Conservation (phyloP, 1,284 basidiomycete species). For the Tylopilus microsporus region DNA sequence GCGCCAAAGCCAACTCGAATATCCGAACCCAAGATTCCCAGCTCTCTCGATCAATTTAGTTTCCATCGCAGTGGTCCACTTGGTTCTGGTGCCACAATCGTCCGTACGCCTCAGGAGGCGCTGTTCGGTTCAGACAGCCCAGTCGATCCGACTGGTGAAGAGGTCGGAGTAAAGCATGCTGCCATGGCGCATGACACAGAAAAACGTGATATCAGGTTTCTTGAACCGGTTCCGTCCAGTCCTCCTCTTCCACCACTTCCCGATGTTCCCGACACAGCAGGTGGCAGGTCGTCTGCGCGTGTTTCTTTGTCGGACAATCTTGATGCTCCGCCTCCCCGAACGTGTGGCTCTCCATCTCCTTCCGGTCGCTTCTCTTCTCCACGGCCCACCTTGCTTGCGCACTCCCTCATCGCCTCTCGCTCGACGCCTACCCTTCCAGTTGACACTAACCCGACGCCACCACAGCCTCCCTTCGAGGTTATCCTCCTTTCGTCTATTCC, state of each 20-base stretch:
- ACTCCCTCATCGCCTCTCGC: conserved; percentile 38
- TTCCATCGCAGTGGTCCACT: conserved; percentile 46
- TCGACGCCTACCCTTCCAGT: conserved; percentile 38
- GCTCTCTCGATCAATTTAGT: conserved; percentile 43
- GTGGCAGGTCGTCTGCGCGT: conserved; percentile 22
- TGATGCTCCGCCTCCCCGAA: conserved; percentile 30
- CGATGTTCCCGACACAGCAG: conserved; percentile 10
- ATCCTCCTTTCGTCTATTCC: conserved; percentile 62
- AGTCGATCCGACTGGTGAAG: conserved; percentile 8
- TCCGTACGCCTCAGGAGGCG: conserved; percentile 72
- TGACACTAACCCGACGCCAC: conserved; percentile 33
- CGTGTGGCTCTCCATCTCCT: conserved; percentile 35
- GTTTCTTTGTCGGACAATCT: conserved; percentile 19
- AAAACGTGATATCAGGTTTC: conserved; percentile 27
- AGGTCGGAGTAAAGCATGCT: conserved; percentile 19
- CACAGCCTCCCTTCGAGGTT: conserved; percentile 54
- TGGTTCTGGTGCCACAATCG: conserved; percentile 63
- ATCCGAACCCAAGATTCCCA: conserved; percentile 56
- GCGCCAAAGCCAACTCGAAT: conserved; percentile 49
- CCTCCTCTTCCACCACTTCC: conserved; percentile 57
- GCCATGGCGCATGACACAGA: conserved; percentile 19
- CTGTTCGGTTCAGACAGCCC: conserved; percentile 31
- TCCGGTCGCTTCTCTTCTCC: conserved; percentile 40
- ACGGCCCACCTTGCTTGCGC: conserved; percentile 35
- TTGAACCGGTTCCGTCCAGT: conserved; percentile 37